These are phyloP conservation scores for Solanum aculeatissimum DNA, from an alignment of 305 asterid species.

Conservation along the genomic window DNA sequence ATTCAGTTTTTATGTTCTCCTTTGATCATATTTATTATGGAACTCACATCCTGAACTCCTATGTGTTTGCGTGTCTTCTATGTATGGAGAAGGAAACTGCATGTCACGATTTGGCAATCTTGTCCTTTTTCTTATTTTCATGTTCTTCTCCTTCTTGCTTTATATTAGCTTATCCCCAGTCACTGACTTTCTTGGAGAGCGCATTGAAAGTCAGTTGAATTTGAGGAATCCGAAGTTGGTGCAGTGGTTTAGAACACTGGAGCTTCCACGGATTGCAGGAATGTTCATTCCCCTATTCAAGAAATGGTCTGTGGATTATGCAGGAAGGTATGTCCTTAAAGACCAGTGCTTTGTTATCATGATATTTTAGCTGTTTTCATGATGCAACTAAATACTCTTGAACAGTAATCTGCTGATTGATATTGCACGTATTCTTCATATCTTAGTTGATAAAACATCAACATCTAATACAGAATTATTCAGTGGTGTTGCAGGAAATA, in stretches of 20 bases:
- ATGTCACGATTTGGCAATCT: neutral
- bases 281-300: constrained; percentile 58
- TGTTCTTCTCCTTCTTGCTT: constrained; percentile 9
- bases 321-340: constrained; percentile 53
- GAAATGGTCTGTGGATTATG: constrained; percentile 73
- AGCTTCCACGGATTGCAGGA: constrained; percentile 50
- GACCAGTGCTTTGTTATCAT: neutral
- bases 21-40: neutral
- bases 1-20: neutral
- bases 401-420: neutral
- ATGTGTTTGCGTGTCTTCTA: constrained; percentile 5
- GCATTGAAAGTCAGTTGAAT: constrained; percentile 42
- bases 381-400: neutral
- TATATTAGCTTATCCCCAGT: constrained; percentile 47
- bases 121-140: neutral
- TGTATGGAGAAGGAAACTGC: neutral
- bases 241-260: constrained; percentile 54
- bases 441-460: neutral
- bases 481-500: constrained; percentile 88
- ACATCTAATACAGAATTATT: constrained; percentile 10
- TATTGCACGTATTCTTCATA: neutral
- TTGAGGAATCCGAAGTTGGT: constrained; percentile 37
- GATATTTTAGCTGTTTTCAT: neutral
- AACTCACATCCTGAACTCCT: neutral
- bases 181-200: constrained; percentile 28